Conservation (phyloP, 768 basidiomycete genomes). For the Podaxis sp. region DNA sequence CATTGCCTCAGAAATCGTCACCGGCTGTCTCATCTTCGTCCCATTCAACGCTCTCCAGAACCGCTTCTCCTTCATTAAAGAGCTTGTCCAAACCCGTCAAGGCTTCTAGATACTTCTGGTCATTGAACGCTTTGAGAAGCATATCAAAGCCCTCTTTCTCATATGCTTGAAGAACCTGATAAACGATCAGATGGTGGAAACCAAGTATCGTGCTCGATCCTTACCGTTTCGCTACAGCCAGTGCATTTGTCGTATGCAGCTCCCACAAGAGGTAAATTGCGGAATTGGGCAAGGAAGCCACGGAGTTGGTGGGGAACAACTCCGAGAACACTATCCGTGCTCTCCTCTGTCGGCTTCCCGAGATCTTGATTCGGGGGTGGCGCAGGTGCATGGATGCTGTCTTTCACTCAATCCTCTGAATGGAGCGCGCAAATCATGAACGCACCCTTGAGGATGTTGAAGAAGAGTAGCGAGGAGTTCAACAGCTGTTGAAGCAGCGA, state of each 20-base stretch:
- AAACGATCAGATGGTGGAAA: not conserved
- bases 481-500: constrained; percentile 89
- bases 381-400: constrained; percentile 59
- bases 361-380: constrained; percentile 49
- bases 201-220: constrained; percentile 22
- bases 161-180: constrained; percentile 80
- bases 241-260: constrained; percentile 87
- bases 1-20: constrained; percentile 22
- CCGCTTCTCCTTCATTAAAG: constrained; percentile 71
- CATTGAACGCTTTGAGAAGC: constrained; percentile 81
- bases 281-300: constrained; percentile 86
- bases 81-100: constrained; percentile 80
- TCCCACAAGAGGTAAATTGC: constrained; percentile 80
- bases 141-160: constrained; percentile 77
- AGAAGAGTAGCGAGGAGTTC: constrained; percentile 87
- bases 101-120: constrained; percentile 68
- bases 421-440: not conserved
- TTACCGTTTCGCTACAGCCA: constrained; percentile 81
- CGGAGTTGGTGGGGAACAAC: constrained; percentile 93
- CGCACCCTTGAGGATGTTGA: constrained; percentile 87
- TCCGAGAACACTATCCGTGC: constrained; percentile 62
- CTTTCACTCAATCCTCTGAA: not conserved
- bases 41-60: constrained; percentile 75
- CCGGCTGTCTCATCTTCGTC: constrained; percentile 59
- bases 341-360: constrained; percentile 29